These are phyloP conservation scores for Phytophthora tubulina DNA, from an alignment of 352 stramenopile genomes.

Conservation along the genomic window DNA sequence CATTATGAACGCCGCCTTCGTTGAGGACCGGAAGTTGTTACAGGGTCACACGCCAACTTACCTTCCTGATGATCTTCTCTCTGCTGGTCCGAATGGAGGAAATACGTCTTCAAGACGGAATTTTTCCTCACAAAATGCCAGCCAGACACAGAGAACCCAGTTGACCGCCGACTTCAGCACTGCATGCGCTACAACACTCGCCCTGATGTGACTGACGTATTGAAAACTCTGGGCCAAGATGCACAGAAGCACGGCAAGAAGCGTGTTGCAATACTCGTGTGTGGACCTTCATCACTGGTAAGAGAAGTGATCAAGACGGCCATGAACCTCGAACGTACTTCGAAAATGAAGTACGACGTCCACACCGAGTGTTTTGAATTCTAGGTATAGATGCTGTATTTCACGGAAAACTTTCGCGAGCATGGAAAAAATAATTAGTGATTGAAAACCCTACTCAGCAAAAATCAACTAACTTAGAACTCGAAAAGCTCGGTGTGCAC, in stretches of 20 bases:
- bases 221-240: constrained; percentile 35
- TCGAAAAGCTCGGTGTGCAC: constrained; percentile 46
- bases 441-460: too few species aligned
- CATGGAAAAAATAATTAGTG: too few species aligned
- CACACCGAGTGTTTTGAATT: constrained; percentile 47
- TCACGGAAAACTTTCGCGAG: too few species aligned
- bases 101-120: constrained; percentile 40
- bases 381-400: constrained; percentile 2
- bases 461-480: constrained; percentile 28
- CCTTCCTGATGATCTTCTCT: constrained; percentile 21
- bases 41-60: constrained; percentile 15
- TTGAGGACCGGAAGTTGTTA: constrained; percentile 7
- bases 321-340: constrained; percentile 21
- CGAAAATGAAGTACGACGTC: constrained; percentile 44
- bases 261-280: constrained; percentile 50
- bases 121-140: constrained; percentile 45
- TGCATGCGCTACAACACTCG: constrained; percentile 42
- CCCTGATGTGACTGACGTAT: constrained; percentile 28
- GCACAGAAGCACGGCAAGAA: constrained; percentile 29
- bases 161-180: constrained; percentile 34
- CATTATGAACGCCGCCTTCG: constrained; percentile 24
- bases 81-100: constrained; percentile 3
- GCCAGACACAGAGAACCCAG: constrained; percentile 31
- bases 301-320: constrained; percentile 30
- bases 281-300: constrained; percentile 42